Evolutionary conservation across 2,329 filamentous ascomycete species (phyloP), one percentile per base, ranked within the genome.

Genomic region (Fusarium sp.): DNA sequence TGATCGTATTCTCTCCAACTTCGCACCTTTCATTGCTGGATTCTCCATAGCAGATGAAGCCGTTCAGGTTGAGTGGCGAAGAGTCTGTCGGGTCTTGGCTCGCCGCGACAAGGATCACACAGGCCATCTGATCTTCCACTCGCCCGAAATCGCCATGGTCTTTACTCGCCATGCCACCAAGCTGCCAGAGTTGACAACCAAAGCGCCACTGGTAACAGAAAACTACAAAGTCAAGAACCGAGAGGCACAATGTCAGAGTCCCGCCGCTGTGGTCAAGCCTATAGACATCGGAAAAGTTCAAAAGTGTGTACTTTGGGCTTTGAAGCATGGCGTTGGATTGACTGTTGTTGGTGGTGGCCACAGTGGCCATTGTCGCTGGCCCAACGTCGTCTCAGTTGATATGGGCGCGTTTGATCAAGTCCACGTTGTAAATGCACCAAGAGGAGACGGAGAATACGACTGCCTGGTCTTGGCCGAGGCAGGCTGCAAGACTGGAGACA

Each of bases 321-420:
- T 86, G 12, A 74, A 84, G 65, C 78, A 87, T 54, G 57, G 58
- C 0, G 26, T 80, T 3, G 71, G 82, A 39, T 74, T 89, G 52
- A 86, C 84, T 0, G 75, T 90, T 26, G 16, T 91, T 20, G 84
- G 87, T 9, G 88, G 89, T 1, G 81, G 89, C 16, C 88, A 91
- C 70, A 87, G 88, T 68, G 85, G 83, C 9, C 86, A 91, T 50
- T 91, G 88, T 74, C 66, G 88, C 42, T 78, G 77, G 81, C 75
- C 84, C 4, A 81, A 84, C 52, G 80, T 87, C 18, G 83, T 90
- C 39, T 73, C 87, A 0, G 69, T 91, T 24, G 86, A 91, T 63
- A 90, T 91, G 88, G 53, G 78, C 15, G 81, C 82, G 15, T 90
- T 91, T 75, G 54, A 86, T 57, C 68, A 83, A 68, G 72, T 89